Percentiles rank a stretch among this genome's conserved stretches.
phyloP scores from a whole-genome alignment of 495 filamentous ascomycete species.

The Pseudoneurospora amorphoporcata region DNA sequence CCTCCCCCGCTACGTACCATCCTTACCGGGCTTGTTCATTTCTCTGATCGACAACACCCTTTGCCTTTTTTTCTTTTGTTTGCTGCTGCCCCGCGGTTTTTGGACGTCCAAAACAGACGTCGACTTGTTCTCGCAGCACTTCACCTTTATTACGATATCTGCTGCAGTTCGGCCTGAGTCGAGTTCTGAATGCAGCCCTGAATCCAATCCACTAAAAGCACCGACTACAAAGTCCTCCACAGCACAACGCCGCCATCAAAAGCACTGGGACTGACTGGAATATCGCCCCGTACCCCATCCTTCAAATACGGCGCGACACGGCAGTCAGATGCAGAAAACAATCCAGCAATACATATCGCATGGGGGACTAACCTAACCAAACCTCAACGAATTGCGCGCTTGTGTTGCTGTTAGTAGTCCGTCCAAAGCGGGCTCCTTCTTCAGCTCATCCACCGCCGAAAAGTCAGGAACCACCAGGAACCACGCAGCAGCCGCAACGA shows the following conservation, averaged over 20 bases:
- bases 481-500: background rate
- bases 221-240: background rate
- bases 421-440: background rate
- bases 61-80: background rate
- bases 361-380: background rate
- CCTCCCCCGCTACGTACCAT: background rate
- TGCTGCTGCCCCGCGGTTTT: background rate
- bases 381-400: background rate
- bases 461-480: background rate
- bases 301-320: background rate
- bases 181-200: background rate
- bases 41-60: constrained; percentile 1
- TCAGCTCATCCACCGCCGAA: background rate
- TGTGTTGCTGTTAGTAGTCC: background rate
- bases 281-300: background rate
- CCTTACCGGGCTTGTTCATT: background rate
- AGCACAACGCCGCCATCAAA: background rate
- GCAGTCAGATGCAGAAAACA: background rate
- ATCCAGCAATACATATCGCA: background rate
- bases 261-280: background rate
- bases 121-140: background rate
- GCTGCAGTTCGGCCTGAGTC: background rate
- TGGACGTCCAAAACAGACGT: background rate
- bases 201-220: background rate
- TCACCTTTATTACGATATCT: background rate